Base-by-base conservation (phyloP, 257 asterid species). In the Orobanche coerulescens region DNA sequence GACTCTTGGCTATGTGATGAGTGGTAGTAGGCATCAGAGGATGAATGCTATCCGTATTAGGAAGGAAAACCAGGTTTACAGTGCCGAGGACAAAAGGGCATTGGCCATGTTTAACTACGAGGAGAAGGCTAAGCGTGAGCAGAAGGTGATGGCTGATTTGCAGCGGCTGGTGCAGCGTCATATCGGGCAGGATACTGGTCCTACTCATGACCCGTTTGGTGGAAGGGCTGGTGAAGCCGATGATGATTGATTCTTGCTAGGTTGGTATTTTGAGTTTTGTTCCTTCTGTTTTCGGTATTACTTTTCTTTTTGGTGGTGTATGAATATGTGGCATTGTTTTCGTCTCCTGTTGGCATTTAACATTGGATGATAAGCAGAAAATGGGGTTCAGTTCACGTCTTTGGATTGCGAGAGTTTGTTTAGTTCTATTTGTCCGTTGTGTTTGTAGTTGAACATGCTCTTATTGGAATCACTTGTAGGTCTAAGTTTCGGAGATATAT, bases 41-140 rank as follows among this genome's bases (percentile, higher is more conserved):
- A 92, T 92, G 98, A 92, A 92, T 79, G 98, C 98, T 20, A 88
- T 92, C 57, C 98, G 98, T 88, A 92, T 92, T 52, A 79, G 98
- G 46, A 92, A 92, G 70, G 98, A 92, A 78, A 92, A 92, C 82
- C 98, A 88, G 80, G 96, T 92, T 44, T 88, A 88, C 68, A 92
- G 98, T 53, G 98, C 98, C 26, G 98, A 88, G 76, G 98, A 92
- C 69, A 92, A 92, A 72, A 79, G 96, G 34, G 98, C 98, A 0
- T 63, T 92, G 77, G 98, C 98, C 13, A 88, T 92, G 98, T 92
- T 92, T 58, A 92, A 92, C 81, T 88, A 92, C 30, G 97, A 92
- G 79, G 98, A 92, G 82, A 92, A 92, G 82, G 84, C 96, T 47
- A 92, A 92, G 84, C 88, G 98, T 1, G 96, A 92, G 58, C 93